These are phyloP conservation scores for Solanum arcanum DNA, from an alignment of 257 asterid species.

Conservation along the genomic window DNA sequence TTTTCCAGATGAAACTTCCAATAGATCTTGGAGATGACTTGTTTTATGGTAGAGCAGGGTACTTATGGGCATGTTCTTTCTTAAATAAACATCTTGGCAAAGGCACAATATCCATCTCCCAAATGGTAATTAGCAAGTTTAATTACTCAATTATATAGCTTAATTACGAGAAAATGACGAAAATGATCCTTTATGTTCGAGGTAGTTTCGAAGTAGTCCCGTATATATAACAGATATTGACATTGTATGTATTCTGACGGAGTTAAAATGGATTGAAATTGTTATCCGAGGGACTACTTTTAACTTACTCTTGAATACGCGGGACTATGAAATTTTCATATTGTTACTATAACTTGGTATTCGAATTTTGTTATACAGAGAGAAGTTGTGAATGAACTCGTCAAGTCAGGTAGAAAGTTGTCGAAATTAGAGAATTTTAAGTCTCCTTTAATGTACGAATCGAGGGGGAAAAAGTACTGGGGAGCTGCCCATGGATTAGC, in stretches of 20 bases:
- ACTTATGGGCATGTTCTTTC: slow-evolving; percentile 67
- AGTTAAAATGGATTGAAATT: neutral
- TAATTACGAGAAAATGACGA: neutral
- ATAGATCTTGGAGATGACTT: slow-evolving; percentile 57
- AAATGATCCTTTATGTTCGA: neutral
- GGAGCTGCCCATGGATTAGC: slow-evolving; percentile 89
- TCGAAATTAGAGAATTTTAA: slow-evolving; percentile 16
- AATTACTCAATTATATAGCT: neutral
- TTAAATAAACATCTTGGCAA: slow-evolving; percentile 49
- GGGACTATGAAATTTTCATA: neutral
- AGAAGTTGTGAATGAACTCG: slow-evolving; percentile 40
- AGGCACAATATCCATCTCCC: slow-evolving; percentile 39
- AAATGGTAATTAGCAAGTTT: slow-evolving; percentile 33
- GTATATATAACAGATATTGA: neutral
- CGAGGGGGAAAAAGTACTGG: slow-evolving; percentile 78
- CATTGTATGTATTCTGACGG: neutral
- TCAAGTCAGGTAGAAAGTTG: slow-evolving; percentile 47
- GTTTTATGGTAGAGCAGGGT: slow-evolving; percentile 75
- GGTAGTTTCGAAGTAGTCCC: neutral
- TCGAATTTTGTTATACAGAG: slow-evolving; percentile 27
- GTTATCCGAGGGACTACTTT: neutral
- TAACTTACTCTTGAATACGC: neutral
- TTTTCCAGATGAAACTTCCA: slow-evolving; percentile 47
- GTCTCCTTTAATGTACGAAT: slow-evolving; percentile 64
- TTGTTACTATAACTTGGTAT: neutral